Base-by-base conservation (phyloP, 73 alveolate genomes). In the Tetrahymena elliotti region DNA sequence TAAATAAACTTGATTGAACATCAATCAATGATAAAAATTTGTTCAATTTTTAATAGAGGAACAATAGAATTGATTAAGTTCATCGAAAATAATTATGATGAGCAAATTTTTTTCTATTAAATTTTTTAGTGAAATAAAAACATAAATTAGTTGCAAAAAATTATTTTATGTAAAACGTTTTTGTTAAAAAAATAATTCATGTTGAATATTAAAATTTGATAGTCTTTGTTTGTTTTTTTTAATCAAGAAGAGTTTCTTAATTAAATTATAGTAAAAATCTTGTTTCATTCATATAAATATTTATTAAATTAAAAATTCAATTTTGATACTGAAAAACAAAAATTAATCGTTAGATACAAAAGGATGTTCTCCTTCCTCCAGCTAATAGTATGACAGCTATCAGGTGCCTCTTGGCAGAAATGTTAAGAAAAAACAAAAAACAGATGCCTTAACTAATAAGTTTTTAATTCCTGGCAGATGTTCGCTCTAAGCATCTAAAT, bases 331-430 rank as follows among this genome's bases (percentile, higher is more conserved):
- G 8, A 40, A 40, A 40, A 68, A 53, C 16, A 68, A 68, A 68
- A 68, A 68, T 54, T 12, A 41, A 47, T 31, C 88, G 88, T 68
- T 68, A 68, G 88, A 68, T 68, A 68, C 88, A 68, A 68, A 68
- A 68, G 88, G 88, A 68, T 68, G 88, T 27, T 68, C 88, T 68
- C 88, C 88, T 68, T 68, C 88, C 88, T 68, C 88, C 88, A 68
- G 88, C 88, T 68, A 68, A 68, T 68, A 68, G 88, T 18, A 68
- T 68, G 88, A 68, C 88, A n/a, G 88, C 88, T 68, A 18, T 24
- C 88, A 36, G 88, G 88, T 16, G 16, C 88, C 88, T 68, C 88
- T 27, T 68, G n/a, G 38, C 88, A 68, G 88, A n/a, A 68, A 68
- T 68, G 88, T n/a, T 68, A 68, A 6, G 88, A 68, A 68, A 68